A percentile compares a stretch with the other conserved stretches of the same genome.
These are phyloP conservation scores for Rhizopogon vesiculosus DNA, from an alignment of 768 basidiomycete genomes.

Conservation along the genomic window DNA sequence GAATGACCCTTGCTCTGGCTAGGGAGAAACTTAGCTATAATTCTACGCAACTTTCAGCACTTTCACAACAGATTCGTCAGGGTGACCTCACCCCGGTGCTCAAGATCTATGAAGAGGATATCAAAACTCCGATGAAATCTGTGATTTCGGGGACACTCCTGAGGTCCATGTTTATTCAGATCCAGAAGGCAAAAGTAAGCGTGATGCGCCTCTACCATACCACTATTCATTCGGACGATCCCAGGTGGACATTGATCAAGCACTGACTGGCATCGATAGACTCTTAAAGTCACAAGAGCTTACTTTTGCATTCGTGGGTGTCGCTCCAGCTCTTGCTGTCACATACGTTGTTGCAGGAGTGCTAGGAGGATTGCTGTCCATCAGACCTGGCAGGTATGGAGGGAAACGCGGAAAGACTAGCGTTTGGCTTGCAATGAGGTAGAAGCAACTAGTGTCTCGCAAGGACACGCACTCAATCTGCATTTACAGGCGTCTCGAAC, in stretches of 20 bases:
- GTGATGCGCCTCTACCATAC: neutral
- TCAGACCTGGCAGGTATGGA: constrained; percentile 52
- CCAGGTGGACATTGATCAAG: constrained; percentile 89
- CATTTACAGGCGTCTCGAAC: constrained; percentile 55
- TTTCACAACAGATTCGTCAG: constrained; percentile 61
- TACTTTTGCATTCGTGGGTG: constrained; percentile 95
- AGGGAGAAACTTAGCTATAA: constrained; percentile 71
- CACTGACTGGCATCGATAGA: constrained; percentile 87
- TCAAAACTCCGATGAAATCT: constrained; percentile 81
- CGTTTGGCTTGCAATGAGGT: constrained; percentile 76
- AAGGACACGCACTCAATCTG: constrained; percentile 5
- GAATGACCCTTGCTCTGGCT: constrained; percentile 87
- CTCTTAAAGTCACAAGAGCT: constrained; percentile 91
- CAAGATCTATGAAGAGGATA: constrained; percentile 86
- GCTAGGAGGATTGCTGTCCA: constrained; percentile 43
- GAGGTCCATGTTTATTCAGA: constrained; percentile 83
- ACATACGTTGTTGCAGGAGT: constrained; percentile 65
- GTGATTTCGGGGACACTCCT: constrained; percentile 77
- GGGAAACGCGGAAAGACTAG: constrained; percentile 47
- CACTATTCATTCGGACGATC: neutral
- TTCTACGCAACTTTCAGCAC: constrained; percentile 53
- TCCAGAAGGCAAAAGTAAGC: constrained; percentile 89
- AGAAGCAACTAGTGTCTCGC: neutral
- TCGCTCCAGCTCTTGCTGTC: constrained; percentile 83
- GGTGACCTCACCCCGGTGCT: constrained; percentile 89